A percentile compares a stretch with the other conserved stretches of the same genome.
These are phyloP conservation scores for Cymbopogon flexuosus DNA, from an alignment of 202 grass and related monocot species.

Conservation along the genomic window DNA sequence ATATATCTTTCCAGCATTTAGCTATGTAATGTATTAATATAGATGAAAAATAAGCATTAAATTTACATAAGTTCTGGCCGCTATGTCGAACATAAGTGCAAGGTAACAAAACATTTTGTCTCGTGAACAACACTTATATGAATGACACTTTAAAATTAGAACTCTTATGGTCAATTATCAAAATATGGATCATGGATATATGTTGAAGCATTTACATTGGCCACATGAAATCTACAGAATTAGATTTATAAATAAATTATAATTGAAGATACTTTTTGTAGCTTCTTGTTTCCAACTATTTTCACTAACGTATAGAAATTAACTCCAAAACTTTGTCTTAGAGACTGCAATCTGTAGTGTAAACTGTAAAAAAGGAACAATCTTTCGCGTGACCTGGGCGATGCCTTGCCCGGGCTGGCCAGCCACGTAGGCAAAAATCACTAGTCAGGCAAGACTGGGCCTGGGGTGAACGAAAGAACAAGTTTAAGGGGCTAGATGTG, in stretches of 20 bases:
- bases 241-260: not conserved
- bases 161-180: not conserved
- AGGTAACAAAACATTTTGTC: not conserved
- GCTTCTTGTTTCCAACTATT: not conserved
- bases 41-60: too few relatives aligned
- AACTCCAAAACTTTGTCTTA: not conserved
- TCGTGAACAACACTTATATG: not conserved
- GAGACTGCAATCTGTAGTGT: not conserved
- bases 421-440: too few relatives aligned
- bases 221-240: not conserved
- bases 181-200: not conserved
- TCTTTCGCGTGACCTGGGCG: not conserved
- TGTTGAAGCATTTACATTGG: not conserved
- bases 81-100: not conserved
- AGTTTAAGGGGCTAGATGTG: too few relatives aligned
- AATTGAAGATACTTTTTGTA: not conserved
- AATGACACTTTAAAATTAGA: not conserved
- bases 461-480: too few relatives aligned
- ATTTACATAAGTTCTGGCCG: not conserved
- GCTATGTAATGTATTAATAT: too few relatives aligned
- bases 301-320: not conserved
- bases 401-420: too few relatives aligned
- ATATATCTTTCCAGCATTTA: too few relatives aligned
- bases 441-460: too few relatives aligned
- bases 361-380: not conserved